Conservation (phyloP, 2,329 filamentous ascomycete genomes). For the Dactylellina leptospora region DNA sequence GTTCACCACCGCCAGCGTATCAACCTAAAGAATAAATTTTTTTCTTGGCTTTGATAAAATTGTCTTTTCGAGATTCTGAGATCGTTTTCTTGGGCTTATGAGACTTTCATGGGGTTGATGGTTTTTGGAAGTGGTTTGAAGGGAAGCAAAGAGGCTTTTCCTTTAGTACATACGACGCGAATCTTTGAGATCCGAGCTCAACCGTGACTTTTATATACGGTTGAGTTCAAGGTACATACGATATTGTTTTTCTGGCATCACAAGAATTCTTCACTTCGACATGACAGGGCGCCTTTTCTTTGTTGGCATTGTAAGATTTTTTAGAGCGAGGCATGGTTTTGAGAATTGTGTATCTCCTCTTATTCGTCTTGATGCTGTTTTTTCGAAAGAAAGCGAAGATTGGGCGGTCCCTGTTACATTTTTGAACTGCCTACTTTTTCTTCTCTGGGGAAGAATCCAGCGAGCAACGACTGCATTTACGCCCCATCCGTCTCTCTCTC, state of each 20-base stretch:
- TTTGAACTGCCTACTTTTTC: constrained; percentile 25
- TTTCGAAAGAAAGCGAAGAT: neutral
- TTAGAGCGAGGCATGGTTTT: constrained; percentile 18
- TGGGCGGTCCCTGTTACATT: constrained; percentile 21
- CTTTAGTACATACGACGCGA: constrained; percentile 37
- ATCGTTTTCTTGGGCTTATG: neutral
- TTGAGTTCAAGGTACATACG: constrained; percentile 40
- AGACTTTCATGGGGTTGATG: neutral
- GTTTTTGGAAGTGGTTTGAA: neutral
- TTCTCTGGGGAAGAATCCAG: constrained; percentile 13
- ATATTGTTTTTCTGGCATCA: neutral
- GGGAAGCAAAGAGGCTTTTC: neutral
- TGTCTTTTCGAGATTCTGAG: constrained; percentile 17
- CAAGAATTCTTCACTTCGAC: constrained; percentile 35
- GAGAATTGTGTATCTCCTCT: constrained; percentile 28
- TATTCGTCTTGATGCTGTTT: constrained; percentile 4
- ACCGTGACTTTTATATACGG: neutral
- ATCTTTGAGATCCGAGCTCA: constrained; percentile 7
- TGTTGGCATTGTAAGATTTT: neutral
- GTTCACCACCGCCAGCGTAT: constrained; percentile 45
- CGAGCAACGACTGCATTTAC: constrained; percentile 24
- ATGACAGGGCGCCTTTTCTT: constrained; percentile 6
- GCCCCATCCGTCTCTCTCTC: constrained; percentile 20
- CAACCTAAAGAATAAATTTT: constrained; percentile 29
- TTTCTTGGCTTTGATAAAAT: constrained; percentile 2